A percentile compares a stretch with the other conserved stretches of the same genome.
phyloP scores from a whole-genome alignment of 2,329 filamentous ascomycete species.

The Ophiostoma ips region DNA sequence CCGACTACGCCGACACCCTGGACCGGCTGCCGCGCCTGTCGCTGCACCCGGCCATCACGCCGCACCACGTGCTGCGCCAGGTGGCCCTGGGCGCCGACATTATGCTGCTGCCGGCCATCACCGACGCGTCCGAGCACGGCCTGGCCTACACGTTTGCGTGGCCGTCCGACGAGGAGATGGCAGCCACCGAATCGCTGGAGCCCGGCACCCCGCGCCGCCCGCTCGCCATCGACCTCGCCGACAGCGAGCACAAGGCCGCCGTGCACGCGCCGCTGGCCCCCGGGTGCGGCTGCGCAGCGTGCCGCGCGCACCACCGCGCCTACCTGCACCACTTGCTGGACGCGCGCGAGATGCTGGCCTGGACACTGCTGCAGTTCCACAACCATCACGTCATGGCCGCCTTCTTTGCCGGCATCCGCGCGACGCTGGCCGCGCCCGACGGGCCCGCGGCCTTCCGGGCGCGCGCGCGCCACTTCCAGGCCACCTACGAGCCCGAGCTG shows the following conservation, averaged over 20 bases:
- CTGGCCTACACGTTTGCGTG: constrained; percentile 74
- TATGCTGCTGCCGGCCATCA: constrained; percentile 53
- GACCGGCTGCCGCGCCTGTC: constrained; percentile 56
- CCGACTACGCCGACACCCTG: constrained; percentile 35
- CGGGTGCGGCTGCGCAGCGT: constrained; percentile 69
- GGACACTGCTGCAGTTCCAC: constrained; percentile 84
- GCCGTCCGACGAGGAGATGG: constrained; percentile 28
- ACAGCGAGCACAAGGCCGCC: constrained; percentile 43
- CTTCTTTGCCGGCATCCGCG: constrained; percentile 62
- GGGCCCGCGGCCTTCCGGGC: no score
- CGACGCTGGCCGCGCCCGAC: constrained; percentile 50
- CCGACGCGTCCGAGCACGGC: constrained; percentile 63
- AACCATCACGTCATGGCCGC: constrained; percentile 60
- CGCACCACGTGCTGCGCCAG: constrained; percentile 65
- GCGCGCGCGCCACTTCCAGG: no score
- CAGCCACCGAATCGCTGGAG: constrained; percentile 5
- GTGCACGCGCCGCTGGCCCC: constrained; percentile 46
- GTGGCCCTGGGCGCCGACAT: constrained; percentile 67
- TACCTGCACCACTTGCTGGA: constrained; percentile 77
- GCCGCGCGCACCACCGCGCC: constrained; percentile 68
- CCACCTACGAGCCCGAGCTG: constrained; percentile 53
- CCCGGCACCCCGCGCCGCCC: constrained; percentile 22
- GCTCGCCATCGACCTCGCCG: constrained; percentile 71
- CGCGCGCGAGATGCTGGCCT: constrained; percentile 93
- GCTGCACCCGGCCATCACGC: constrained; percentile 53